Evolutionary conservation across 495 filamentous ascomycete genomes (phyloP).

Genomic region (Endocarpon pusillum): DNA sequence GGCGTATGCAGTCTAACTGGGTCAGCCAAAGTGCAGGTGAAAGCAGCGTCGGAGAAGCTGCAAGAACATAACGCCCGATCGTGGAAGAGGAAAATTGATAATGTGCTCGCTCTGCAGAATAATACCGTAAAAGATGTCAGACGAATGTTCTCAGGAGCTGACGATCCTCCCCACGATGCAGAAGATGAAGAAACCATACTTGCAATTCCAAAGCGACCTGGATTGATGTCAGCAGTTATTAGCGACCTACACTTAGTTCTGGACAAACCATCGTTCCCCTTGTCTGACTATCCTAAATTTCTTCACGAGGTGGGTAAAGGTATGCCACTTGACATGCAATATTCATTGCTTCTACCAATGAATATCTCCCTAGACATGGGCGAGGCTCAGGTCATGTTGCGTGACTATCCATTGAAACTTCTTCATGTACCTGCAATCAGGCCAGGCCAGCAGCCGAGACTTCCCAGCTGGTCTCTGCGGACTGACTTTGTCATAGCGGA

Average conservation of each 20-base stretch:
- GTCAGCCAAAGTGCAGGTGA: conserved; percentile 47
- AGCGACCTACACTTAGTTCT: conserved; percentile 73
- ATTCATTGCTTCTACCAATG: conserved; percentile 76
- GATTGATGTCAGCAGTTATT: conserved; percentile 61
- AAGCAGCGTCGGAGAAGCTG: conserved; percentile 58
- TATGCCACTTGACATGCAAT: conserved; percentile 81
- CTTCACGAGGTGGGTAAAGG: conserved; percentile 84
- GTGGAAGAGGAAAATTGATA: conserved; percentile 87
- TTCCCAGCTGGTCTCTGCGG: conserved; percentile 67
- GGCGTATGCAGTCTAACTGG: conserved; percentile 50
- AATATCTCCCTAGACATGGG: conserved; percentile 81
- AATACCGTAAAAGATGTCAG: conserved; percentile 64
- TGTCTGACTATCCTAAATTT: conserved; percentile 64
- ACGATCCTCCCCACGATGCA: conserved; percentile 63
- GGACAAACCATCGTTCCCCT: conserved; percentile 84
- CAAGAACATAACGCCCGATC: conserved; percentile 68
- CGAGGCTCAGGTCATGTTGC: conserved; percentile 64
- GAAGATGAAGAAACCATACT: conserved; percentile 76
- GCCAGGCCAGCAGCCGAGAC: conserved; percentile 55
- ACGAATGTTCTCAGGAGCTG: conserved; percentile 62
- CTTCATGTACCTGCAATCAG: conserved; percentile 77
- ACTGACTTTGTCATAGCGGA: conserved; percentile 96
- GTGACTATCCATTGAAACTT: conserved; percentile 87
- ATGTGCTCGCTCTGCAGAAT: conserved; percentile 48
- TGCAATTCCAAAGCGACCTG: conserved; percentile 71